Percentiles rank a stretch among this genome's conserved stretches.
Conservation (phyloP, 768 basidiomycete genomes). For the Trametes villosa region DNA sequence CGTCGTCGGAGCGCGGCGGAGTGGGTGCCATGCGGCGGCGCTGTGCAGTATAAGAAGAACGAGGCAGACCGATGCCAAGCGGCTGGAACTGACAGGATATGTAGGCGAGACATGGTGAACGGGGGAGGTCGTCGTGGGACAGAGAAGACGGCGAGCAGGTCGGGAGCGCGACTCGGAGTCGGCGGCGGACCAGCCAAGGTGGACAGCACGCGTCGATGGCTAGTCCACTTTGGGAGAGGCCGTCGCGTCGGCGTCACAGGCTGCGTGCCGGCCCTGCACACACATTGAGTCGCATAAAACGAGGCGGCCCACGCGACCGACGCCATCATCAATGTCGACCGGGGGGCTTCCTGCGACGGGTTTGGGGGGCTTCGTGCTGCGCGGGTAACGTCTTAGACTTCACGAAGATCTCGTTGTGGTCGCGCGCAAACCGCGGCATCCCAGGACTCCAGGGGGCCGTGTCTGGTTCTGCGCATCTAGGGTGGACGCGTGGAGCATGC, state of each 20-base stretch:
- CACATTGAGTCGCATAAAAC: slow-evolving; percentile 8
- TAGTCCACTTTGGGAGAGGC: slow-evolving; percentile 10
- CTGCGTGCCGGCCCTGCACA: slow-evolving; percentile 1
- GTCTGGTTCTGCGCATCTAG: neutral
- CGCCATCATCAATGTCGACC: neutral
- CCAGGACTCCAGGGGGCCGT: neutral
- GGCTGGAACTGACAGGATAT: neutral
- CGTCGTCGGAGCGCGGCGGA: neutral
- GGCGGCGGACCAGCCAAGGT: slow-evolving; percentile 15
- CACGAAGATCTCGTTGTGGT: neutral
- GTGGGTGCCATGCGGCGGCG: neutral
- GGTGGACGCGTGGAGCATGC: neutral
- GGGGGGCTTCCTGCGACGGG: neutral
- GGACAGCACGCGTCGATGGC: neutral
- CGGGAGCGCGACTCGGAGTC: slow-evolving; percentile 7
- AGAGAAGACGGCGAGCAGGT: neutral
- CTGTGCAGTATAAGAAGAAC: neutral
- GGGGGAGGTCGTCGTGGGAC: slow-evolving; percentile 7
- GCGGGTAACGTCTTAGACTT: neutral
- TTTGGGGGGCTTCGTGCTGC: neutral
- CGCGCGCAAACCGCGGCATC: neutral
- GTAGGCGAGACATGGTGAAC: neutral
- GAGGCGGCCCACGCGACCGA: slow-evolving; percentile 14
- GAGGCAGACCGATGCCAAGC: neutral
- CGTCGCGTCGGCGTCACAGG: slow-evolving; percentile 1